Evolutionary conservation across 495 filamentous ascomycete genomes (phyloP), one percentile per base, ranked within the genome.

Genomic region (Neurospora sp.): DNA sequence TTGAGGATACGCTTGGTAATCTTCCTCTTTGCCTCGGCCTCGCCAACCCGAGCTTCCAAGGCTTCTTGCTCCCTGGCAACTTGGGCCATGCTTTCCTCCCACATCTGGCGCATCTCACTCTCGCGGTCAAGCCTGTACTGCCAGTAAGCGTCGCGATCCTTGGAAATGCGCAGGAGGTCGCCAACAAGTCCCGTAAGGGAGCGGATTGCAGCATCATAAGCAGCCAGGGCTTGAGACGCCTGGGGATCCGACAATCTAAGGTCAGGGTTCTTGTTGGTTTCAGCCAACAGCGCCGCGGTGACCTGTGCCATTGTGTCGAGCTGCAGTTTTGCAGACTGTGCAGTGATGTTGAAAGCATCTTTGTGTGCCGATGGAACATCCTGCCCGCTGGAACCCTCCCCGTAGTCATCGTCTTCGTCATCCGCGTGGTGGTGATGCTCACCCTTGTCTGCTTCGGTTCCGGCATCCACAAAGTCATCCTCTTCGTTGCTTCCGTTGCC

Each of bases 1-100:
- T 92, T 92, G 40, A 99, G 87, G 14, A 93, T 96, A 69, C 91
- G 88, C 83, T 98, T 98, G 1, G 96, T 96, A 69, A 90, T 88
- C 78, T 91, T 94, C 37, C 94, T 87, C 85, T 96, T 98, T 75
- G 90, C 88, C 78, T 98, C 94, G 4, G 94, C 92, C 78, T 97
- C 94, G 68, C 92, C 93, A 76, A 97, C 93, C 74, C 90, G 90
- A 27, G 87, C 91, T 78, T 98, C 92, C 0, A 99, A 86, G 38
- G 92, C 89, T 81, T 98, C 96, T 74, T 99, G 96, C 79, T 99
- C 96, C 72, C 90, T 89, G 39, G 94, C 96, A 31, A 99, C 90
- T 69, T 91, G 89, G 6, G 94, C 92, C 96, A 99, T 98, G 82
- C 94, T 98, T 74, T 98, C 96, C 83, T 99, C 96, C 96, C 96